Base-by-base conservation (phyloP, 352 stramenopile genomes). In the Globisporangium yorkense region DNA sequence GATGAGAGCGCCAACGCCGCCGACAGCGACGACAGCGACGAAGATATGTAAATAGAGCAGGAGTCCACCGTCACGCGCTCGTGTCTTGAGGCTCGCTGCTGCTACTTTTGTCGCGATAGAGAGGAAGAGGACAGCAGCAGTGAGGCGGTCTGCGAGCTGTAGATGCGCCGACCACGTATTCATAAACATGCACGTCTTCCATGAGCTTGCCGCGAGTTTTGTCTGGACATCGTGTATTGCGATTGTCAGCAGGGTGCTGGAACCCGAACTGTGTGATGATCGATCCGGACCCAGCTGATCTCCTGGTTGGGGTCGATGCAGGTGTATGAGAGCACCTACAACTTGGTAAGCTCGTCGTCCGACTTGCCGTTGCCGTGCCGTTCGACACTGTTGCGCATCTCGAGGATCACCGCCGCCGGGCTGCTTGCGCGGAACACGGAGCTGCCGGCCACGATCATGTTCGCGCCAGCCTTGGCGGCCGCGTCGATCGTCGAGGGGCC, bases 381-480 rank as follows among this genome's bases (percentile, higher is more conserved):
- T 65, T 96, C 82, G 48, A 97, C 87, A 49, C 84, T 94, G 65
- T 90, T 63, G 45, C 87, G 74, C 78, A 97, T 77, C 41, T 83
- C 65, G 24, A 84, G 51, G 59, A 98, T 98, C 33, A 82, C 76
- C 18, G 52, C 59, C 7, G 71, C 79, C 20, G 87, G 80, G 55
- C 96, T 70, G 0, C 49, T 61, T 1, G 88, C 81, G 43, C 87
- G 88, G 67, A 98, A 98, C 40, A 98, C 88, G 8, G 92, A 97
- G 53, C 87, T 97, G 24, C 94, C 97, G 9, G 96, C 95, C 13
- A 99, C 96, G 66, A 99, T 98, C 70, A 98, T 94, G 70, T 99
- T 99, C 9, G 96, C 97, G 20, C 97, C 96, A 15, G 96, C 95
- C 60, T 90, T 87, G 33, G 94, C 92, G 8, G 94, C 97, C 5